Percentiles rank a stretch among this genome's conserved stretches.
Evolutionary conservation across 2,329 filamentous ascomycete genomes (phyloP).

Genomic region (Hymenoscyphus scutula): DNA sequence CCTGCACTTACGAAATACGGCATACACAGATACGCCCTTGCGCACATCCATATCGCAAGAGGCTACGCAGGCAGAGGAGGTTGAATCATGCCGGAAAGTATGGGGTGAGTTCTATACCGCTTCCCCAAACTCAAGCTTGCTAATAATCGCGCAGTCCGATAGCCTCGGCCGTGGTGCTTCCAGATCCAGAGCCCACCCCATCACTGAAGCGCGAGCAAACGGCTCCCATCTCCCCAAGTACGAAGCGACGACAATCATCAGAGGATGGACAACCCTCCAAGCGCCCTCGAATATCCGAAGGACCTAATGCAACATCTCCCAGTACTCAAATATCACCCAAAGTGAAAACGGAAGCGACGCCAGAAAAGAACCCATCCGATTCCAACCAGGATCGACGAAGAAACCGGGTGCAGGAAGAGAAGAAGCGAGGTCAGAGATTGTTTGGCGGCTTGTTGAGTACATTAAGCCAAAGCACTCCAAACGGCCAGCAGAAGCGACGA

Average conservation of each 20-base stretch:
- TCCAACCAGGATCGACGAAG: conserved; percentile 38
- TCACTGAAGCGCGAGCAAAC: background rate
- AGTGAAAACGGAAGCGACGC: conserved; percentile 19
- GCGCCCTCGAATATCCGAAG: conserved; percentile 47
- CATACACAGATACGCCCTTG: background rate
- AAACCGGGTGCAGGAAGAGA: conserved; percentile 66
- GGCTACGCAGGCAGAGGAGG: background rate
- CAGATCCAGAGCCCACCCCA: conserved; percentile 22
- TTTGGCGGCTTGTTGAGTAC: conserved; percentile 67
- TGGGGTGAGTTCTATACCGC: conserved; percentile 20
- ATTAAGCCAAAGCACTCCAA: conserved; percentile 68
- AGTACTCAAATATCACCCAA: conserved; percentile 33
- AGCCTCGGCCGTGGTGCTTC: conserved; percentile 38
- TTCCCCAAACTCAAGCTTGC: conserved; percentile 1
- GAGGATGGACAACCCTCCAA: conserved; percentile 49
- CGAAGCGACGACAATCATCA: conserved; percentile 51
- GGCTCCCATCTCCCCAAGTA: conserved; percentile 19
- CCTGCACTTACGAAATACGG: conserved; percentile 1
- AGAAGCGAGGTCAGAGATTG: conserved; percentile 77
- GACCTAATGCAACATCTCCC: conserved; percentile 23
- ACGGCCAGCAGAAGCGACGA: conserved; percentile 64
- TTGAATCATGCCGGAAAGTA: conserved; percentile 27
- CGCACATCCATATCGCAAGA: background rate
- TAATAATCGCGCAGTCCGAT: conserved; percentile 33
- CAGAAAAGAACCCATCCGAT: conserved; percentile 28